A percentile compares a stretch with the other conserved stretches of the same genome.
Conservation (phyloP, 2,329 filamentous ascomycete species). For the Cladophialophora chaetospira region DNA sequence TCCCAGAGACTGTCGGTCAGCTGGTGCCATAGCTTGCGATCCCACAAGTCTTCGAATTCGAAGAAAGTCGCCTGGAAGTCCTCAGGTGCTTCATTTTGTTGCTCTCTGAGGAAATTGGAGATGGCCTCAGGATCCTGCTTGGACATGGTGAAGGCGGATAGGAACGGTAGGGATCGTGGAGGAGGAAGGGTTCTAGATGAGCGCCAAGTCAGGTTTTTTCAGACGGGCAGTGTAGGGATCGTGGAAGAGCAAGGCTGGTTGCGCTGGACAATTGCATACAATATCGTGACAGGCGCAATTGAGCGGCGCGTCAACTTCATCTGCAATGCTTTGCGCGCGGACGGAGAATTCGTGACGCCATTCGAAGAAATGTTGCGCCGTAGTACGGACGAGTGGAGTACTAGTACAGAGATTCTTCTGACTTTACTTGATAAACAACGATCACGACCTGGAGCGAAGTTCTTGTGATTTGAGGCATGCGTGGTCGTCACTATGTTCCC, state of each 20-base stretch:
- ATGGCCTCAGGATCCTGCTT: conserved; percentile 54
- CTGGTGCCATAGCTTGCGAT: conserved; percentile 98
- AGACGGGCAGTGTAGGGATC: background rate
- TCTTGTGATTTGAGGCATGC: too few species aligned
- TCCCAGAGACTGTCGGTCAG: conserved; percentile 84
- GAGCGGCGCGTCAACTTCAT: conserved; percentile 2
- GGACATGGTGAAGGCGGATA: background rate
- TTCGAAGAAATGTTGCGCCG: background rate
- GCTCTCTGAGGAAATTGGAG: conserved; percentile 85
- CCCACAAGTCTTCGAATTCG: conserved; percentile 94
- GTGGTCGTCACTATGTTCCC: too few species aligned
- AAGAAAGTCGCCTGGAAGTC: conserved; percentile 87
- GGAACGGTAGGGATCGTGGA: background rate
- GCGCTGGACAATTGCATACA: background rate
- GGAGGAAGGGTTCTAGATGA: background rate
- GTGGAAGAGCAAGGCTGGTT: background rate
- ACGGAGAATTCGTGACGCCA: background rate
- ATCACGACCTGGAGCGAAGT: too few species aligned
- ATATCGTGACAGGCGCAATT: conserved; percentile 3
- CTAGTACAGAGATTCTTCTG: background rate
- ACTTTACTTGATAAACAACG: background rate
- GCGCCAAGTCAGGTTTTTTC: background rate
- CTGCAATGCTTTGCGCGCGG: too few species aligned
- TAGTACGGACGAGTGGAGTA: background rate
- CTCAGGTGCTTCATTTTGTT: conserved; percentile 83